Evolutionary conservation across 2,329 filamentous ascomycete genomes (phyloP), one percentile per base, ranked within the genome.

Genomic region (Cladophialophora yegresii): DNA sequence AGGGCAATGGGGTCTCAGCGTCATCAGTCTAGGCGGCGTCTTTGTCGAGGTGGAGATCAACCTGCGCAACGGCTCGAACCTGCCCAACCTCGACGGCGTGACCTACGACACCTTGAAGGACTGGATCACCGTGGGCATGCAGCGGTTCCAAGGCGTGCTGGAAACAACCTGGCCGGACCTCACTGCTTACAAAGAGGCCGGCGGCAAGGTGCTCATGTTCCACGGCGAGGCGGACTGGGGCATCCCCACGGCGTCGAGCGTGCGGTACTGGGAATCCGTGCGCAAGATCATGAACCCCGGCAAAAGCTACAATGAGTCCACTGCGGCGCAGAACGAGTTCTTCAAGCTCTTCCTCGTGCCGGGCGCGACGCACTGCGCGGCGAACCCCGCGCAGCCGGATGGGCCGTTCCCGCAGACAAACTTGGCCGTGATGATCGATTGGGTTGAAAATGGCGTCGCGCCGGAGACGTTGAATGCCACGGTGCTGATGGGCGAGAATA

Each of bases 181-280:
- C 0, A 82, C 80, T 0, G 67, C 75, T 8, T 85, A 85, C 76
- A 75, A 81, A 33, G 62, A 75, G 2, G 69, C 76, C 0, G 84
- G 84, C 26, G 84, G 82, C 58, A 87, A 87, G 73, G 73, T 87
- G 3, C 74, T 87, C 10, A 83, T 86, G 72, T 85, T 80, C 75
- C 84, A 87, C 73, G 84, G 84, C 58, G 83, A 86, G 73, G 81
- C 80, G 0, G 85, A 86, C 72, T 73, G 77, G 13, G 80, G 77
- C 6, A 76, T 87, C 65, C 84, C 84, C 1, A 72, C 84, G 0
- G 82, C 77, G 4, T 84, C 82, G 0, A 85, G 83, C 0, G 79
- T 85, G 0, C 82, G 80, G 70, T 87, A 85, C 76, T 82, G 78
- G 73, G 77, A 86, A 60, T 80, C 82, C 2, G 84, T 86, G 40